Evolutionary conservation across 2,329 filamentous ascomycete species (phyloP), one percentile per base, ranked within the genome.

Genomic region (Ophiostoma novo-ulmi): DNA sequence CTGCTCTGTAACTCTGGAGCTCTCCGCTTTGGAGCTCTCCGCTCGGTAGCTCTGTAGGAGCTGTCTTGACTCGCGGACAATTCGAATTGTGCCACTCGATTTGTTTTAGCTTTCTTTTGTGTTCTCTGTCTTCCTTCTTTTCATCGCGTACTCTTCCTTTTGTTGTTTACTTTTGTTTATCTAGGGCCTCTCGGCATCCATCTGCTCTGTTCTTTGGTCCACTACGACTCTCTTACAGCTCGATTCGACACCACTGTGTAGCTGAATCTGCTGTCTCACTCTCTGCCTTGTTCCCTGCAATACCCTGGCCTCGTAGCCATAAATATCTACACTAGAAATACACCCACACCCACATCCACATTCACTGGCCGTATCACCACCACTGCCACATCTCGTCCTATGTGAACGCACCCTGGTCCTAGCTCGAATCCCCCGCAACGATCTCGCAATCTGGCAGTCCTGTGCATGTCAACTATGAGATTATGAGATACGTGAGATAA

Each of bases 381-480:
- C 44, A 48, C 44, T 20, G 44, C 44, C 44, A 48, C 44, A 48
- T 48, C 44, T 20, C 17, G 44, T 48, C 17, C 41, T 44, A 13
- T 44, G 17, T 20, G 44, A 31, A 31, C n/a, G 44, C n/a, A 66
- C 39, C 65, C 65, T 67, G 65, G 65, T 35, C 65, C 38, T 67
- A n/a, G 39, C 39, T 67, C 38, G 36, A 26, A 67, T 48, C 65
- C 65, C 65, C 65, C 65, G 39, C 65, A 67, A 44, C 31, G 36
- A 38, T 39, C 11, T 22, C 36, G 31, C 26, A 26, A 14, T 14
- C 55, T 22, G 22, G 52, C n/a, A 31, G 31, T 22, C n/a, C 26
- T 10, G 55, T 61, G 3, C n/a, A 20, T 10, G 22, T 61, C n/a
- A 22, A 10, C 26, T 17, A 58, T 8, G 22, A 58, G 31, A 31